Evolutionary conservation across 192 early-diverging fungal genomes (phyloP).

Genomic region (Gamsiella multidivaricata): DNA sequence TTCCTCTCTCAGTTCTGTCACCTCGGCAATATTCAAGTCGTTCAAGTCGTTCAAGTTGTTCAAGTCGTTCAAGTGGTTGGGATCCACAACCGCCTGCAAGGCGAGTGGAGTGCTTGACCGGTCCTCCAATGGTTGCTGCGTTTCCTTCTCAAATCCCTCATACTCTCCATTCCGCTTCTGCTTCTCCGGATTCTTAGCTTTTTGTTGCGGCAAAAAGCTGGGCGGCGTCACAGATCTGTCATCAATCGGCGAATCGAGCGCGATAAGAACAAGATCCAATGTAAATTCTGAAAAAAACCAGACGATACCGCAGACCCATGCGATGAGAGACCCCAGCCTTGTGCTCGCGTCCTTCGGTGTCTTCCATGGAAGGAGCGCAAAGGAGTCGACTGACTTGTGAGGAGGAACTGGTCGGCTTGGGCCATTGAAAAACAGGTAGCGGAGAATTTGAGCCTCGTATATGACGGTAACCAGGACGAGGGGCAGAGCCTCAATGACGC

Average conservation of each 20-base stretch:
- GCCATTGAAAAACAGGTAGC: constrained; percentile 24
- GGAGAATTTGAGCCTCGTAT: constrained; percentile 13
- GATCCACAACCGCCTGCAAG: no score
- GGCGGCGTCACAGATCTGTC: neutral
- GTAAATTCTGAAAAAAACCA: constrained; percentile 34
- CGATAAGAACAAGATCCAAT: constrained; percentile 15
- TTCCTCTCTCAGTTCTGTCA: no score
- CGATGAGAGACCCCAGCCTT: constrained; percentile 3
- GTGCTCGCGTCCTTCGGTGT: constrained; percentile 1
- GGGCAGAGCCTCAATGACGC: constrained; percentile 22
- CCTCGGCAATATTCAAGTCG: no score
- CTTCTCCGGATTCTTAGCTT: neutral
- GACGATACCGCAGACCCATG: constrained; percentile 13
- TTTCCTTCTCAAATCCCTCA: no score
- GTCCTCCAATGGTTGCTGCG: no score
- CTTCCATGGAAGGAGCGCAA: constrained; percentile 15
- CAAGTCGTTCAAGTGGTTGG: no score
- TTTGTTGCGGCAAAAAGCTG: no score
- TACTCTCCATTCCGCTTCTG: neutral
- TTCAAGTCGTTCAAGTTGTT: no score
- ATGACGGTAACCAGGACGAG: constrained; percentile 18
- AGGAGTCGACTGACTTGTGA: constrained; percentile 2
- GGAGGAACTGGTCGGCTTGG: constrained; percentile 3
- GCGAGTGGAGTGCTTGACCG: no score
- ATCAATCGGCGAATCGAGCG: neutral